Evolutionary conservation across 441 rosid genomes (phyloP).

Genomic region (Capsella rubella): DNA sequence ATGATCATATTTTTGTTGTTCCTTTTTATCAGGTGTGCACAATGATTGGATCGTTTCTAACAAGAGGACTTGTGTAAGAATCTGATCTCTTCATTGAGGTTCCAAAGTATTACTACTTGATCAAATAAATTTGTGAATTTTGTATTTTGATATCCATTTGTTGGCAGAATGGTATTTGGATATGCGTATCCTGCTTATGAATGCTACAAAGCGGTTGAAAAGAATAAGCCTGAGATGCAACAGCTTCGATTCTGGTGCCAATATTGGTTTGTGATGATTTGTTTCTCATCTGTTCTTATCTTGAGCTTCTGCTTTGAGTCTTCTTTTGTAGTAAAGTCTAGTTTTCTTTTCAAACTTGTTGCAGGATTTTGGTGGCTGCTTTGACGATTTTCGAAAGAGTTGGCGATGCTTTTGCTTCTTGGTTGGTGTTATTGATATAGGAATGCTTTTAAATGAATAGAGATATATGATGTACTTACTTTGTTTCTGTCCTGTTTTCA

Average conservation of each 20-base stretch:
- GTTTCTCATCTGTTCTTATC: slow-evolving; percentile 6
- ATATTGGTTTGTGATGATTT: slow-evolving; percentile 67
- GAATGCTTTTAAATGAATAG: neutral
- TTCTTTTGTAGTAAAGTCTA: slow-evolving; percentile 7
- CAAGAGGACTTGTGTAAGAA: slow-evolving; percentile 94
- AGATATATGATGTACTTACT: neutral
- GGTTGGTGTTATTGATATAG: slow-evolving; percentile 51
- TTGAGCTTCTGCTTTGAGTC: neutral
- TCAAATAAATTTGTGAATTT: neutral
- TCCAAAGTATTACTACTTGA: neutral
- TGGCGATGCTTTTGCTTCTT: slow-evolving; percentile 81
- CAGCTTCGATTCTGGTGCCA: slow-evolving; percentile 99
- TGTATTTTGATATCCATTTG: slow-evolving; percentile 28
- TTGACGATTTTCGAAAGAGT: slow-evolving; percentile 79
- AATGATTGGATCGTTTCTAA: slow-evolving; percentile 97
- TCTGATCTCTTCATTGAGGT: slow-evolving; percentile 31
- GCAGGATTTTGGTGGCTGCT: slow-evolving; percentile 93
- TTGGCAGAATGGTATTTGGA: slow-evolving; percentile 83
- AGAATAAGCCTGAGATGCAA: slow-evolving; percentile 92
- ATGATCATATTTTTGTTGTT: slow-evolving; percentile 14
- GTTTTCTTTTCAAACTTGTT: slow-evolving; percentile 40
- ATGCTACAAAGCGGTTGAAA: slow-evolving; percentile 92
- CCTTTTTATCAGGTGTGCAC: slow-evolving; percentile 51
- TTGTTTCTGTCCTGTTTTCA: slow-evolving; percentile 19
- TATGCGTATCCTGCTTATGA: slow-evolving; percentile 99